Evolutionary conservation across 495 filamentous ascomycete species (phyloP), one percentile per base, ranked within the genome.

Genomic region (Ramalina intermedia): DNA sequence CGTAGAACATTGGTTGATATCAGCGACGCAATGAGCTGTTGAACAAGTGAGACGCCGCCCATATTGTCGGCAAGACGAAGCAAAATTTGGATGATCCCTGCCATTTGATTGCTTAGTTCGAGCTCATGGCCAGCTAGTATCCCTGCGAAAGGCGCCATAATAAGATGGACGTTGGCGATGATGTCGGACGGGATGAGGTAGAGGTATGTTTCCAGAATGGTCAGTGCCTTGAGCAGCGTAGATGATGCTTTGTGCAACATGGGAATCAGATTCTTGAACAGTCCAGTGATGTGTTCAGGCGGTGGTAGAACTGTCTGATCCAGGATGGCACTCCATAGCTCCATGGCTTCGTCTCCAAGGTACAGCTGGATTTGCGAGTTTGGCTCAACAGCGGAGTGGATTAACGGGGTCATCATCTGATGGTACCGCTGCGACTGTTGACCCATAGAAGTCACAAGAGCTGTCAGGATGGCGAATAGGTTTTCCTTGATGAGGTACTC

Each of bases 401-500:
- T 84, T 24, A 95, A 69, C 0, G 87, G 87, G 29, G 94, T 65
- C 43, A 93, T 81, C 52, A 83, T 66, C 18, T 63, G 52, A 49
- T 93, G 84, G 47, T 87, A 91, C 29, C 75, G 71, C 37, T 70
- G 69, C 11, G 82, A 87, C 11, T 86, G 73, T 21, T 74, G 71
- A 54, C 81, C 82, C 73, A 96, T 82, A 1, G 90, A 80, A 41
- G 75, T 71, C 16, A 93, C 81, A 27, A 98, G 67, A 5, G 85
- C 79, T 1, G 82, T 72, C 20, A 95, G 74, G 33, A 95, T 78
- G 4, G 79, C 81, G n/a, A 96, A 71, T 40, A 96, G 85, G 1
- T 83, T 78, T 64, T 95, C 87, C 65, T 96, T 96, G 75, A 96
- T 82, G 42, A 89, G 70, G 63, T 89, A 80, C 60, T 91, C 81